phyloP scores from a whole-genome alignment of 441 rosid genomes.

The Eruca vesicaria region DNA sequence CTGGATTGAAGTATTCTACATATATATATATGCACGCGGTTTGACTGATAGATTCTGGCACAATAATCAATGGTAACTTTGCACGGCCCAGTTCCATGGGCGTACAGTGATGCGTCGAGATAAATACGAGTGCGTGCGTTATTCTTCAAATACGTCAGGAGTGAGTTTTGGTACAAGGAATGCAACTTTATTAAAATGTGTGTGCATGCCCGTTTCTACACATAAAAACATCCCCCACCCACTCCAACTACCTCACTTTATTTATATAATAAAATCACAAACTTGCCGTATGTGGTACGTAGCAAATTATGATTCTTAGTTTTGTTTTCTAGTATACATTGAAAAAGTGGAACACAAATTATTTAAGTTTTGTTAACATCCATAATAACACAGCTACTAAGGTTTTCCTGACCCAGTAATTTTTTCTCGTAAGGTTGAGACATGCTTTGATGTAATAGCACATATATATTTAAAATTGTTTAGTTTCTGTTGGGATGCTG shows the following conservation, averaged over 20 bases:
- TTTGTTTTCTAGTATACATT: too few relatives aligned
- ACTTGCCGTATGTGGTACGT: not conserved
- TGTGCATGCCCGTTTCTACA: not conserved
- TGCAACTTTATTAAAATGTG: not conserved
- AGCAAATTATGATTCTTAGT: not conserved
- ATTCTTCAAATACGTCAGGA: not conserved
- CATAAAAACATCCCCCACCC: conserved; percentile 12
- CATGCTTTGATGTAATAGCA: too few relatives aligned
- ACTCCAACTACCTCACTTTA: not conserved
- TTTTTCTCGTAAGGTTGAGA: too few relatives aligned
- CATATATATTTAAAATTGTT: too few relatives aligned
- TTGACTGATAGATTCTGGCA: conserved; percentile 4
- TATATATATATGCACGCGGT: not conserved
- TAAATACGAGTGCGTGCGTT: not conserved
- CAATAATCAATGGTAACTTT: not conserved
- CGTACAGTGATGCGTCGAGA: not conserved
- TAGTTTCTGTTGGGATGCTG: too few relatives aligned
- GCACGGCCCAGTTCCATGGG: not conserved
- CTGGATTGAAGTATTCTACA: not conserved
- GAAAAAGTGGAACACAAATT: not conserved
- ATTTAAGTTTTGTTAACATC: not conserved
- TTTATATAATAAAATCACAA: not conserved
- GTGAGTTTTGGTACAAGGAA: not conserved
- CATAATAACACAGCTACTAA: not conserved
- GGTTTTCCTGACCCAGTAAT: too few relatives aligned